Base-by-base conservation (phyloP, 2,329 filamentous ascomycete species). In the Arachnomyces sp. region DNA sequence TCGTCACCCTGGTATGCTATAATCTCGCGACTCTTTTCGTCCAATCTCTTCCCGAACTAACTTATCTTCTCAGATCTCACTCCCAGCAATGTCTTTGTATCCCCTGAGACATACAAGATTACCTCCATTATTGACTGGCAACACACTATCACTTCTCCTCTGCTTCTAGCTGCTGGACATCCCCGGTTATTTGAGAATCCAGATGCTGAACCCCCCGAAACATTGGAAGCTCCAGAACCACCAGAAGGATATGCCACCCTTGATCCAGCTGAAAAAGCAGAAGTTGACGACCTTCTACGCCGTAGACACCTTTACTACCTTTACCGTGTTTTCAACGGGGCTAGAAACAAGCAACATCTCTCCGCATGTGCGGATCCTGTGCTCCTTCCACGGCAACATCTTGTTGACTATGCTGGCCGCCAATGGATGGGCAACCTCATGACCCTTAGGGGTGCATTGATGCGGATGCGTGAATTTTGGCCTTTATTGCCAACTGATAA, bases 81-180 rank as follows among this genome's bases (percentile, higher is more conserved):
- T 5, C 43, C 40, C 5, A 25, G 35, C 13, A 43, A 47, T 16
- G 30, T 44, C 34, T 44, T 47, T 17, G 21, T 47, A 8, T 43
- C 25, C 8, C 42, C 42, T 1, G 42, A 44, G 3, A 44, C 35
- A 3, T 36, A 25, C 14, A 21, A 42, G 13, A 39, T 44, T 3
- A 40, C 17, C 7, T 40, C 14, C 17, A 38, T 47, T 16, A 44
- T 47, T 33, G 44, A 47, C 31, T 47, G 42, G 44, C 44, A 47
- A 43, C 42, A 47, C 17, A 18, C 44, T 1, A 6, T 13, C 25
- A 34, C 44, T n/a, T 29, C 25, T 1, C 45, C 45, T 0, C 30
- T 43, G 3, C 7, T 45, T 6, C 42, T 47, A 3, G 39, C 40
- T 18, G 39, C 45, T 29, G 45, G 45, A 12, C 28, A 47, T n/a